Evolutionary conservation across 805 yeast species (phyloP).

Genomic region (Candida tammaniensis): DNA sequence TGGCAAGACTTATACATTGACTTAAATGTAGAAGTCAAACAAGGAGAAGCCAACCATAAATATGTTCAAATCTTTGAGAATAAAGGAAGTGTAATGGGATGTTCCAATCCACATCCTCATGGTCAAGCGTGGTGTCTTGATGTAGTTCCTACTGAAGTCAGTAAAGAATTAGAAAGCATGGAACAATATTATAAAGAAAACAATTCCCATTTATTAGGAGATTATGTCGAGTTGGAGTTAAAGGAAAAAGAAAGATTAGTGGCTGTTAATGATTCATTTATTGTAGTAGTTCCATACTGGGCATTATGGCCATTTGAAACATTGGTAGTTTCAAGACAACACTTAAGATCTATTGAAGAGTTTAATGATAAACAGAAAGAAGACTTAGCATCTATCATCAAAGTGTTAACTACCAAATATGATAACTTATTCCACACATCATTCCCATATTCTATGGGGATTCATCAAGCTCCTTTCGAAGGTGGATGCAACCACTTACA

Average conservation of each 20-base stretch:
- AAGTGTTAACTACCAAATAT: slow-evolving; percentile 56
- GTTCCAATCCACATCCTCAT: slow-evolving; percentile 80
- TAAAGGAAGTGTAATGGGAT: slow-evolving; percentile 79
- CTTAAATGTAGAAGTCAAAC: slow-evolving; percentile 34
- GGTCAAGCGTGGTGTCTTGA: slow-evolving; percentile 80
- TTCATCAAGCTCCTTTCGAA: slow-evolving; percentile 69
- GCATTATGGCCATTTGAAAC: slow-evolving; percentile 83
- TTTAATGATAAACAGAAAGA: slow-evolving; percentile 44
- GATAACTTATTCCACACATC: slow-evolving; percentile 68
- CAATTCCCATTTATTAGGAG: slow-evolving; percentile 53
- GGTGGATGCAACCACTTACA: slow-evolving; percentile 36
- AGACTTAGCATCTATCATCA: slow-evolving; percentile 57
- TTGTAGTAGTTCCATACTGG: slow-evolving; percentile 78
- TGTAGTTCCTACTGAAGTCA: slow-evolving; percentile 64
- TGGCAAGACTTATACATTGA: slow-evolving; percentile 56
- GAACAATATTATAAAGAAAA: slow-evolving; percentile 40
- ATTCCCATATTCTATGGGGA: slow-evolving; percentile 81
- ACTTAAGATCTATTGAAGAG: slow-evolving; percentile 48
- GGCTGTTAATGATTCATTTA: slow-evolving; percentile 56
- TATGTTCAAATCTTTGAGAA: slow-evolving; percentile 75
- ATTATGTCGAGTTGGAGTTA: slow-evolving; percentile 58
- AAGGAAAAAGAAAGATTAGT: slow-evolving; percentile 52
- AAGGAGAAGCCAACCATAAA: slow-evolving; percentile 46
- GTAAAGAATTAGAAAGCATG: slow-evolving; percentile 53
- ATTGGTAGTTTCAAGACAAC: slow-evolving; percentile 55